Base-by-base conservation (phyloP, 2,329 filamentous ascomycete genomes). In the Fusarium sp. region DNA sequence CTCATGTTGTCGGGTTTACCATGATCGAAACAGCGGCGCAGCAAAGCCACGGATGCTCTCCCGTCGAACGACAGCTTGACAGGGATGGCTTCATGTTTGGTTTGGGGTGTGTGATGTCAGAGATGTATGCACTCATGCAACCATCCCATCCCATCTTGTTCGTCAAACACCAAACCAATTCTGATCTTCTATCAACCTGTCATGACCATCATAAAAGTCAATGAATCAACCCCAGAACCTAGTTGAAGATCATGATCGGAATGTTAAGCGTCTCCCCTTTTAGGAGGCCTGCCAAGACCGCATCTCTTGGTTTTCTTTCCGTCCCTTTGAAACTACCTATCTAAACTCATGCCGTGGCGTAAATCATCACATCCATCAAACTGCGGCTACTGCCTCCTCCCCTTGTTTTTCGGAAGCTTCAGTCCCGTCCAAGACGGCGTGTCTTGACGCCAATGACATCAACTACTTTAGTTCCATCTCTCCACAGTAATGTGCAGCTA, bases 381-480 rank as follows among this genome's bases (percentile, higher is more conserved):
- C n/a, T 30, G 26, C 50, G 56, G 18, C 31, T 33, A 58, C 47
- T 51, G 47, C 40, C 52, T 58, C 64, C 54, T 46, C 58, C 26
- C 28, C 49, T 56, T 51, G 16, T 20, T 51, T 38, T 51, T 53
- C 62, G 57, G 61, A 53, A 40, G 52, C 30, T 50, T 63, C 44
- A 57, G 13, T 66, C 40, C 34, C 42, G 57, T 57, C 38, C 47
- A 56, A 42, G 56, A 66, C 54, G 38, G 46, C 59, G 56, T 45
- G 51, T 53, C 41, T 30, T 40, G 65, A 59, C 59, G 52, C 50
- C 62, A 69, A 70, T 70, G 67, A 70, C 67, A 70, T 70, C 67
- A 70, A 67, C 46, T 45, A 42, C 9, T 44, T 9, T 38, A 20
- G 30, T n/a, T 37, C 9, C 16, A 23, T 37, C 56, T 65, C 65